phyloP scores from a whole-genome alignment of 2,329 filamentous ascomycete species.

The Colletotrichum siamense region DNA sequence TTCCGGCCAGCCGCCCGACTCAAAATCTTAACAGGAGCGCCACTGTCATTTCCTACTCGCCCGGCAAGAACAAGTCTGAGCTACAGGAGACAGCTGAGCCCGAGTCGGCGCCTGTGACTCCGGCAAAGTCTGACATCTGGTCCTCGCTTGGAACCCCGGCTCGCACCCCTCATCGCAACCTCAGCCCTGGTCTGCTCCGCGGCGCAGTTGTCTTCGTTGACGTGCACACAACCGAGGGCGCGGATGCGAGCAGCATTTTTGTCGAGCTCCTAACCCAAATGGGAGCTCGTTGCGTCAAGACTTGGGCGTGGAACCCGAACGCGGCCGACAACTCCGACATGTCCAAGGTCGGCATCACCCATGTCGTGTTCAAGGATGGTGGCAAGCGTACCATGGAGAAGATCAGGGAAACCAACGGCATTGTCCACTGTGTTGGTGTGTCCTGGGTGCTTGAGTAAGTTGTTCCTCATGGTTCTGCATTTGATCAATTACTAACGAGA shows the following conservation, averaged over 20 bases:
- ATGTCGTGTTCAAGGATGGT: conserved; percentile 91
- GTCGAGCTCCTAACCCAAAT: conserved; percentile 80
- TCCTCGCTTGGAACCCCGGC: conserved; percentile 61
- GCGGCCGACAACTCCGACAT: conserved; percentile 36
- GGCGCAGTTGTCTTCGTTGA: conserved; percentile 84
- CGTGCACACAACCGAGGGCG: conserved; percentile 81
- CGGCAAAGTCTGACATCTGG: conserved; percentile 58
- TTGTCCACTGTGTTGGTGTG: conserved; percentile 86
- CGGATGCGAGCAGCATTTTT: conserved; percentile 82
- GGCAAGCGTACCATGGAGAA: conserved; percentile 82
- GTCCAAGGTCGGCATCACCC: conserved; percentile 76
- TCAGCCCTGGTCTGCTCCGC: conserved; percentile 61
- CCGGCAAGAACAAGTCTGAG: conserved; percentile 46
- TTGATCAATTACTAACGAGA: not conserved
- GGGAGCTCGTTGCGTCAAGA: conserved; percentile 80
- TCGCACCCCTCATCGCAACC: conserved; percentile 59
- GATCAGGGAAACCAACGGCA: conserved; percentile 72
- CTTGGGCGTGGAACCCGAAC: conserved; percentile 74
- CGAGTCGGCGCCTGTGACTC: conserved; percentile 43
- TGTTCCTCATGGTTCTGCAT: not conserved
- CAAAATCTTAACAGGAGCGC: conserved; percentile 50
- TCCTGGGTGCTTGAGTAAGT: conserved; percentile 89
- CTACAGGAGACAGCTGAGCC: conserved; percentile 32
- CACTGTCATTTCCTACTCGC: conserved; percentile 61
- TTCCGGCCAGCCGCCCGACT: conserved; percentile 47